phyloP scores from a whole-genome alignment of 805 yeast species.

The Debaryomyces prosopidis region DNA sequence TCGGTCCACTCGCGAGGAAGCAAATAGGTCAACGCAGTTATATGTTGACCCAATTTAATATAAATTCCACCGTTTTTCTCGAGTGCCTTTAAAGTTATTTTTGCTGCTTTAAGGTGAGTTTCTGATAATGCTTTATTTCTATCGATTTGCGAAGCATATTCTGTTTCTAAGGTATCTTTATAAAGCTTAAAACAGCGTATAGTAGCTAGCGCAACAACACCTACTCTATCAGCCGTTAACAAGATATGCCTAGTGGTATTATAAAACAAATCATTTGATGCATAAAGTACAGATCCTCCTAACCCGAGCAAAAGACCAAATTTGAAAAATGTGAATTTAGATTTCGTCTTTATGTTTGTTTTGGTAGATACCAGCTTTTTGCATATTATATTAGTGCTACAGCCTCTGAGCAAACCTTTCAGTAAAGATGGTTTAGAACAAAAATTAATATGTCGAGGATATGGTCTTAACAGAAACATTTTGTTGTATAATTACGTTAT shows the following conservation, averaged over 20 bases:
- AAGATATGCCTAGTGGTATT: slow-evolving; percentile 32
- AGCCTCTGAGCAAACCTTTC: too few relatives aligned
- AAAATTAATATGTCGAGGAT: background rate
- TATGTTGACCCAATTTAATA: slow-evolving; percentile 93
- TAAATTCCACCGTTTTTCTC: slow-evolving; percentile 89
- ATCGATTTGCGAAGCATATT: slow-evolving; percentile 43
- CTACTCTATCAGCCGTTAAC: slow-evolving; percentile 49
- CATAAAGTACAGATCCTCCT: slow-evolving; percentile 27
- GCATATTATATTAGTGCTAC: background rate
- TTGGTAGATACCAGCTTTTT: background rate
- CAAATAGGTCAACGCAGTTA: slow-evolving; percentile 87
- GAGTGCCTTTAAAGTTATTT: slow-evolving; percentile 73
- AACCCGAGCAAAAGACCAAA: slow-evolving; percentile 31
- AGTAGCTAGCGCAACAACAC: slow-evolving; percentile 69
- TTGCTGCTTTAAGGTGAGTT: slow-evolving; percentile 78
- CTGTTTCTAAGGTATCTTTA: slow-evolving; percentile 50
- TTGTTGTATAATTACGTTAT: background rate
- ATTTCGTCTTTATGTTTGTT: background rate
- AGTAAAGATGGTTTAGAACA: too few relatives aligned
- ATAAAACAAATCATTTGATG: slow-evolving; percentile 38
- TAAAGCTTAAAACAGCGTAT: slow-evolving; percentile 72
- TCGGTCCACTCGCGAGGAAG: slow-evolving; percentile 94
- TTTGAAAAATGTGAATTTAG: slow-evolving; percentile 15
- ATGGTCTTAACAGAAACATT: background rate
- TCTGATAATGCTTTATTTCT: slow-evolving; percentile 53